Conservation (phyloP, 768 basidiomycete species). For the Agaricus subrufescens region DNA sequence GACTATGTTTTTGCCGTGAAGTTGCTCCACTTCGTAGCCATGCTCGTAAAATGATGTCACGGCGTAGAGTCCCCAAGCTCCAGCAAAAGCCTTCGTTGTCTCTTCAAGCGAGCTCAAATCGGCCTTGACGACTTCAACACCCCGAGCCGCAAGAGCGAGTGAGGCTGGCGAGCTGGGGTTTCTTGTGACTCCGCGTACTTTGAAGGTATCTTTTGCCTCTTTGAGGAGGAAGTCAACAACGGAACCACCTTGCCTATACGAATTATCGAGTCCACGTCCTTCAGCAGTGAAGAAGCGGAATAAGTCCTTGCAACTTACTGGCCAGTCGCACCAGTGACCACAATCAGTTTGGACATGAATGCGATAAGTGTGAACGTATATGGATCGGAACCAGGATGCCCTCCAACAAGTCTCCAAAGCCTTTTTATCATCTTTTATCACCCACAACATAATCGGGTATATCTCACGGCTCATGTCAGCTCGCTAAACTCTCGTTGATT, state of each 20-base stretch:
- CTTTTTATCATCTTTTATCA: no score
- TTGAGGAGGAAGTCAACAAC: constrained; percentile 15
- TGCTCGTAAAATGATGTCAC: constrained; percentile 14
- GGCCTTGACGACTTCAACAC: constrained; percentile 14
- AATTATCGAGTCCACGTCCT: neutral
- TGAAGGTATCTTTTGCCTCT: constrained; percentile 13
- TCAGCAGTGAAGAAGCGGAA: neutral
- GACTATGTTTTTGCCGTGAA: constrained; percentile 15
- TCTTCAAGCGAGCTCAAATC: constrained; percentile 13
- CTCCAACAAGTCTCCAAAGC: no score
- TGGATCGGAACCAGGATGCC: neutral
- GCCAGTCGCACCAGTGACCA: constrained; percentile 15
- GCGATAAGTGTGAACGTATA: neutral
- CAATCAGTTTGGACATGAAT: constrained; percentile 11
- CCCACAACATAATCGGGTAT: no score
- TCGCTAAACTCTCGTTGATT: no score
- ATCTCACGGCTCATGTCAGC: no score
- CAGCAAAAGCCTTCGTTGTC: constrained; percentile 12
- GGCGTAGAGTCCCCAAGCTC: constrained; percentile 14
- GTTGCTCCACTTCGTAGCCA: constrained; percentile 12
- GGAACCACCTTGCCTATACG: constrained; percentile 15
- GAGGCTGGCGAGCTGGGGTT: constrained; percentile 9
- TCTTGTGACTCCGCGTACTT: constrained; percentile 10
- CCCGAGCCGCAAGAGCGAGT: constrained; percentile 9
- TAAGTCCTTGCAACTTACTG: constrained; percentile 11